Base-by-base conservation (phyloP, 1,284 basidiomycete species). In the Leccinum ponderosum region DNA sequence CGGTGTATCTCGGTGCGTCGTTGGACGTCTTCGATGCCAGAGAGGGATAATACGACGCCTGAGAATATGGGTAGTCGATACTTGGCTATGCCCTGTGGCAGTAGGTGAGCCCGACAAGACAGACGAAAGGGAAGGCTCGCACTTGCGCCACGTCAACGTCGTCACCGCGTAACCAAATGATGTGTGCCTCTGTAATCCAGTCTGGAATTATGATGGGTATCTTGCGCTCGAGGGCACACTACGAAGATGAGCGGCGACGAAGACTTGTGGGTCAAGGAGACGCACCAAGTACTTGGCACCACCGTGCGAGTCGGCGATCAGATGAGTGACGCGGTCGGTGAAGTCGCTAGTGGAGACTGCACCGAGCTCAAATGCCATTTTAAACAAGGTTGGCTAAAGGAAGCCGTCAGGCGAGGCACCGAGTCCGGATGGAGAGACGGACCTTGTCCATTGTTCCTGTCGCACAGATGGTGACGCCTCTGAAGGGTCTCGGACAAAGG, bases 291-390 rank as follows among this genome's bases (percentile, higher is more conserved):
- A 94, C 71, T 95, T 95, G n/a, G 87, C 81, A 25, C 90, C 87
- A 6, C 89, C 90, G 63, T 89, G 86, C 15, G 77, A 76, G 29
- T 76, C 78, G 1, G 92, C 90, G 52, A 95, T 78, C 39, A 95
- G 81, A 75, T 95, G 92, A 0, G 93, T 94, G 29, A 92, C 89
- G 56, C 81, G 82, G 71, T 92, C 90, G 0, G 91, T 94, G 58
- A 95, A 86, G 59, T 90, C 87, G 20, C 76, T 81, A 8, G 83
- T 79, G 50, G 83, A 80, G 27, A 78, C 76, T 14, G 91, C 93
- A 14, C 93, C 93, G 7, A 94, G 85, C 69, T 91, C 87, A 29
- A 85, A 73, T 2, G 90, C 93, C 68, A 88, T 82, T 62, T 87
- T 87, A 69, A 91, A 90, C 33, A 94, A 63, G 3, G 83, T 80